Conservation (phyloP, 164 flowering plant species). For the grape (Vitis vinifera) region DNA sequence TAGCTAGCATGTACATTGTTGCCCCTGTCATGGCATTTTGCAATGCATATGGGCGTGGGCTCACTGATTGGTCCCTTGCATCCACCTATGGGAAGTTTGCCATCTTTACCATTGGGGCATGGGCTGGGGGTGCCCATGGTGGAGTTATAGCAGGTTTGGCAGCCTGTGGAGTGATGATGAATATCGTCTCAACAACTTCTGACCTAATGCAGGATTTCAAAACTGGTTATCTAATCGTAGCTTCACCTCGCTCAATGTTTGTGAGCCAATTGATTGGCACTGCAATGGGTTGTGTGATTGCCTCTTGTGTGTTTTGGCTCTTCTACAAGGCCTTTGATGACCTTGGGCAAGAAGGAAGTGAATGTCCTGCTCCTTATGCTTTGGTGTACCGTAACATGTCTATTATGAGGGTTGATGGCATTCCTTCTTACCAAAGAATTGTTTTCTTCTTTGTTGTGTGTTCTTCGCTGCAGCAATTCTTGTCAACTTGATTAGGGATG, state of each 20-base stretch:
- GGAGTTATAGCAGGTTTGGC: constrained; percentile 54
- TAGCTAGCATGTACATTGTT: constrained; percentile 31
- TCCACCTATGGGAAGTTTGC: constrained; percentile 51
- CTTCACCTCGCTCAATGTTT: constrained; percentile 60
- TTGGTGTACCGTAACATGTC: constrained; percentile 46
- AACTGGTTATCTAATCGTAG: constrained; percentile 54
- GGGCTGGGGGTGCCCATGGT: constrained; percentile 49
- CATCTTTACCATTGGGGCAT: constrained; percentile 45
- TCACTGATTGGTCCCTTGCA: constrained; percentile 56
- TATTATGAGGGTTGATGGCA: constrained; percentile 43
- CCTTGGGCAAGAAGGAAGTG: constrained; percentile 25
- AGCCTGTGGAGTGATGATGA: constrained; percentile 52
- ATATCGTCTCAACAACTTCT: constrained; percentile 51
- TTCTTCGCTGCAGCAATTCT: constrained; percentile 26
- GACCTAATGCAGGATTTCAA: constrained; percentile 58
- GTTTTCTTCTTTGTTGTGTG: constrained; percentile 39
- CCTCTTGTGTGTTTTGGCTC: constrained; percentile 56
- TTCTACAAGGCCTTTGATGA: constrained; percentile 40
- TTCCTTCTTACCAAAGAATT: constrained; percentile 40
- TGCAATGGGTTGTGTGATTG: constrained; percentile 51
- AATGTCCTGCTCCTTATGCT: constrained; percentile 47
- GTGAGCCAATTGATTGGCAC: constrained; percentile 55
- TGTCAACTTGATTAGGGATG: not conserved
- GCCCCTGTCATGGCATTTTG: constrained; percentile 55
- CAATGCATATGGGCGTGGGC: constrained; percentile 56